Evolutionary conservation across 768 basidiomycete species (phyloP), one percentile per base, ranked within the genome.

Genomic region (Rhizopogon vulgaris): DNA sequence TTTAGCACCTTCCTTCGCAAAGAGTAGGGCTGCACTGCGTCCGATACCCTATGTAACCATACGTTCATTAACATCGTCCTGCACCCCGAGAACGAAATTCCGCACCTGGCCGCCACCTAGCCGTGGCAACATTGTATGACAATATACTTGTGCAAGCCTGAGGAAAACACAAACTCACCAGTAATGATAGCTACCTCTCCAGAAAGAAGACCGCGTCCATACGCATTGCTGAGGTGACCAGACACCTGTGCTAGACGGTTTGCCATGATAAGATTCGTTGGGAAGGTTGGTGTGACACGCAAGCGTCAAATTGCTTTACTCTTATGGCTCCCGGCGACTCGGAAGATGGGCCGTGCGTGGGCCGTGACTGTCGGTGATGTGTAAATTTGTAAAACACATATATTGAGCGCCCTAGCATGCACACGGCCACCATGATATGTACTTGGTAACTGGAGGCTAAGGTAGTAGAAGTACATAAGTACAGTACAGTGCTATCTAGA

Each of bases 141-240:
- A 15, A n/a, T 32, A n/a, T 32, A 4, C 17, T 45, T 27, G 2
- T 45, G 11, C 4, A 40, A 28, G 14, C 18, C 32, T 17, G 38
- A 40, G 38, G 14, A 15, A n/a, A 17, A 25, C 30, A 30, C 24
- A 28, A 34, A 68, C 79, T 60, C 61, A 84, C 88, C 90, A 46
- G 90, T 93, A 60, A 93, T 84, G 64, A 93, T 90, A 14, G 87
- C 89, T 7, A 91, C 89, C 60, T 92, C 86, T 6, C 83, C 87
- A 1, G 73, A 76, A 43, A 90, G 73, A 40, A 92, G 71, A 3
- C 89, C 88, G 6, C 75, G 71, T 18, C 65, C 57, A 51, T 72
- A 55, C 18, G 68, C 53, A 60, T 79, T 84, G 36, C 78, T 76
- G 25, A 90, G 68, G 61, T 90, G 88, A 49, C 79, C 80, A 27